Conservation (phyloP, 345 rosid genomes). For the Firmiana major region DNA sequence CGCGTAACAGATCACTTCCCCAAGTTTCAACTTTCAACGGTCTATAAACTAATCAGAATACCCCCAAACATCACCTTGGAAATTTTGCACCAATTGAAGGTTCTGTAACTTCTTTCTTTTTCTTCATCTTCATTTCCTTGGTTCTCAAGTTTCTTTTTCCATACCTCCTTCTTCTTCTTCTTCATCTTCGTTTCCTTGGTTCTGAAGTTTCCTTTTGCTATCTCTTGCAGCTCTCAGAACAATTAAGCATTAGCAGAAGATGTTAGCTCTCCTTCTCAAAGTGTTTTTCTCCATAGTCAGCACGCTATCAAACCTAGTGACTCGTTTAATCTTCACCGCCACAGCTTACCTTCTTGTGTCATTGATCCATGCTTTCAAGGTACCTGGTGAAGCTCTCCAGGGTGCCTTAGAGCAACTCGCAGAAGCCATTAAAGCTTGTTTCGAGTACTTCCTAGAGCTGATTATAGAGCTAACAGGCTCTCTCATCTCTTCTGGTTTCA, state of each 20-base stretch:
- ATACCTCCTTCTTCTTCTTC: no score
- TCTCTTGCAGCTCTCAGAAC: background rate
- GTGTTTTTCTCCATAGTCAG: conserved; percentile 23
- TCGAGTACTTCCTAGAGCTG: conserved; percentile 19
- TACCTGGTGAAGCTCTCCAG: conserved; percentile 31
- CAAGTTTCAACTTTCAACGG: background rate
- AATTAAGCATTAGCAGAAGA: conserved; percentile 6
- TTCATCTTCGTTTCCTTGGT: background rate
- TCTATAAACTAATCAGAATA: conserved; percentile 1
- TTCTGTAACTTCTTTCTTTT: background rate
- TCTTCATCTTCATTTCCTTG: background rate
- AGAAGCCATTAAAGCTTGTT: conserved; percentile 24
- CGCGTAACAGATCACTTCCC: background rate
- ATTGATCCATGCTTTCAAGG: conserved; percentile 30
- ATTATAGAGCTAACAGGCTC: conserved; percentile 21
- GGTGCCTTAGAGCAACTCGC: conserved; percentile 28
- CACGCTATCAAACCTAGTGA: conserved; percentile 19
- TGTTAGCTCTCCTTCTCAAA: conserved; percentile 27
- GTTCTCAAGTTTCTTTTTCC: background rate
- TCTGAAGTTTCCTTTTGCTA: background rate
- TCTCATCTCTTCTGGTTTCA: conserved; percentile 24
- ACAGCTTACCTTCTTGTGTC: conserved; percentile 25
- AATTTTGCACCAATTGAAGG: background rate
- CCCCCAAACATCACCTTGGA: no score
- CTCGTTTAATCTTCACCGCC: conserved; percentile 22